phyloP scores from a whole-genome alignment of 768 basidiomycete genomes.

The Naematelia aurantialba region DNA sequence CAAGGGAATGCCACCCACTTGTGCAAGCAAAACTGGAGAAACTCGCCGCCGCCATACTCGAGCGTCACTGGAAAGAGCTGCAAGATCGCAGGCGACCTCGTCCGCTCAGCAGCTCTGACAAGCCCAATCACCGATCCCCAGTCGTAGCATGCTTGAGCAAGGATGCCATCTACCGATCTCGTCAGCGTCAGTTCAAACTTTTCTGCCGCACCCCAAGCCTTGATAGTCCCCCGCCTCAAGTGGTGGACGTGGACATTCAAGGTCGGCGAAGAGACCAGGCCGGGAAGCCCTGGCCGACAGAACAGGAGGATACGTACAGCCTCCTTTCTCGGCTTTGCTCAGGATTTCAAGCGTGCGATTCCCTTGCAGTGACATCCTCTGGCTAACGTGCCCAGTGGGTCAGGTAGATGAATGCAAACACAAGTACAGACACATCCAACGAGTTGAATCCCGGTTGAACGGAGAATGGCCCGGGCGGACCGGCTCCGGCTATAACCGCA shows the following conservation, averaged over 20 bases:
- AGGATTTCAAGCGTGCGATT: conserved; percentile 50
- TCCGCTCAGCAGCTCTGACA: conserved; percentile 48
- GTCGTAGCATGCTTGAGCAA: conserved; percentile 48
- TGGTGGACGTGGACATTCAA: too few species aligned
- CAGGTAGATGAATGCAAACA: too few species aligned
- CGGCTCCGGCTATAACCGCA: background rate
- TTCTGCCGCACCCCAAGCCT: too few species aligned
- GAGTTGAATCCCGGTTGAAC: too few species aligned
- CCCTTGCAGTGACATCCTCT: background rate
- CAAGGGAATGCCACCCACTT: too few species aligned
- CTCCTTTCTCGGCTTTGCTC: conserved; percentile 43
- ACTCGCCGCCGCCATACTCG: conserved; percentile 40
- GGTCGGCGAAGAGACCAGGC: too few species aligned
- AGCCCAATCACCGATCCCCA: conserved; percentile 43
- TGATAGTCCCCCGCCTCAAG: too few species aligned
- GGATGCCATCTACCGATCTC: conserved; percentile 29
- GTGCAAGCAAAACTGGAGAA: conserved; percentile 46
- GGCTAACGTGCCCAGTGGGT: too few species aligned
- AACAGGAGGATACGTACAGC: conserved; percentile 12
- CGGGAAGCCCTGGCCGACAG: background rate
- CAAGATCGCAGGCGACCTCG: conserved; percentile 48
- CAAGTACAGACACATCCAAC: too few species aligned
- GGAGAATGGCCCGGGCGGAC: too few species aligned
- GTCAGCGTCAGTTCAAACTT: background rate
- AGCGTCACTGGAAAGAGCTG: conserved; percentile 50